A percentile compares a stretch with the other conserved stretches of the same genome.
phyloP scores from a whole-genome alignment of 2,329 filamentous ascomycete genomes.

The Orbilia oligospora region DNA sequence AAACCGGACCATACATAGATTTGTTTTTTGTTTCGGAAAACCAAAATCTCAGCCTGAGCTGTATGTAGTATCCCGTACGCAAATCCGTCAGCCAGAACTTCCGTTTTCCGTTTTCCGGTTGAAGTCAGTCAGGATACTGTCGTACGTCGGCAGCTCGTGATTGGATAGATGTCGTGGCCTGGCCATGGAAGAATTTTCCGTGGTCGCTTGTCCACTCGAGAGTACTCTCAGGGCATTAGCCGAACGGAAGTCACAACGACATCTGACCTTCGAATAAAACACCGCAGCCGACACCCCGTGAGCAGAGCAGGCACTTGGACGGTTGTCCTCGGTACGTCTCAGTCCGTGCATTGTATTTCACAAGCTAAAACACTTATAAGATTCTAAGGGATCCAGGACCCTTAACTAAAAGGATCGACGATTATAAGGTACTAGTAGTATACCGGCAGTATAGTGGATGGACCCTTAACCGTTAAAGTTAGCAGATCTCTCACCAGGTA shows the following conservation, averaged over 20 bases:
- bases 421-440: slow-evolving; percentile 19
- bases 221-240: slow-evolving; percentile 39
- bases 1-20: slow-evolving; percentile 6
- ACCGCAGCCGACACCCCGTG: slow-evolving; percentile 57
- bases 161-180: slow-evolving; percentile 45
- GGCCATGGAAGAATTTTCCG: slow-evolving; percentile 35
- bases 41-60: slow-evolving; percentile 37
- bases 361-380: slow-evolving; percentile 40
- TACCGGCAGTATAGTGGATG: slow-evolving; percentile 41
- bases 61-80: neutral
- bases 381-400: slow-evolving; percentile 26
- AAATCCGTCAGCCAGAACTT: slow-evolving; percentile 3
- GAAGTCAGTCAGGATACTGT: slow-evolving; percentile 29
- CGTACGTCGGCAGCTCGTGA: slow-evolving; percentile 46
- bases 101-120: slow-evolving; percentile 41
- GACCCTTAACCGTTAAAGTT: slow-evolving; percentile 42
- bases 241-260: slow-evolving; percentile 58
- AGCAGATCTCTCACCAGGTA: slow-evolving; percentile 48
- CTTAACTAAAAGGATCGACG: slow-evolving; percentile 43
- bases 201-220: slow-evolving; percentile 25
- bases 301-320: slow-evolving; percentile 31
- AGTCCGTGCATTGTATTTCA: slow-evolving; percentile 50
- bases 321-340: slow-evolving; percentile 56
- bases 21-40: neutral
- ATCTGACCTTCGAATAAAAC: slow-evolving; percentile 58